Conservation (phyloP, 495 filamentous ascomycete genomes). For the Penicillium atrosanguineum region DNA sequence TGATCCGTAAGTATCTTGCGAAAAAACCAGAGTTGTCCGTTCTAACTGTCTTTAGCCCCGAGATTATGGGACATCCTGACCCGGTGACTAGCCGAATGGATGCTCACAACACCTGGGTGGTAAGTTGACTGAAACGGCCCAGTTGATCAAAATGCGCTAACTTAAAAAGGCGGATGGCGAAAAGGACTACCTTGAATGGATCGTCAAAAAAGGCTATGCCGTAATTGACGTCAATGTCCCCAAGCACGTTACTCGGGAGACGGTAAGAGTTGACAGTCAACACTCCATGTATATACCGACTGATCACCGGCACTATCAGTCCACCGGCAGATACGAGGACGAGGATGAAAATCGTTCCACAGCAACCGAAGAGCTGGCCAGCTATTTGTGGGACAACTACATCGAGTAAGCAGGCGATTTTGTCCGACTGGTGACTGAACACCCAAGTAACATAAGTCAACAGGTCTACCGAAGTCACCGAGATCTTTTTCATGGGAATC, state of each 20-base stretch:
- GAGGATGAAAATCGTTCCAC: slow-evolving; percentile 41
- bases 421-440: background rate
- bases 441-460: background rate
- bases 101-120: slow-evolving; percentile 80
- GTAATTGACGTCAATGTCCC: slow-evolving; percentile 91
- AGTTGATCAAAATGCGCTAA: background rate
- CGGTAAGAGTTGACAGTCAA: slow-evolving; percentile 15
- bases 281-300: background rate
- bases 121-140: slow-evolving; percentile 45
- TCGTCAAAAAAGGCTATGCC: slow-evolving; percentile 64
- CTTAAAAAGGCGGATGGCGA: slow-evolving; percentile 68
- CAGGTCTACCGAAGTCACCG: slow-evolving; percentile 60
- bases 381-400: slow-evolving; percentile 96
- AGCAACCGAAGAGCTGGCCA: slow-evolving; percentile 70
- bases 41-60: slow-evolving; percentile 52
- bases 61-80: slow-evolving; percentile 65
- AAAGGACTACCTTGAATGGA: slow-evolving; percentile 81
- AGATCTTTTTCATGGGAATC: slow-evolving; percentile 80
- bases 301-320: slow-evolving; percentile 23
- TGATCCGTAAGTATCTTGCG: slow-evolving; percentile 60
- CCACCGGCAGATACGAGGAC: slow-evolving; percentile 37
- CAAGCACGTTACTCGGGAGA: slow-evolving; percentile 54
- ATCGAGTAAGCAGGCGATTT: slow-evolving; percentile 57
- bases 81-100: slow-evolving; percentile 67
- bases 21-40: background rate